Percentiles rank a stretch among this genome's conserved stretches.
phyloP scores from a whole-genome alignment of 441 rosid genomes.

The Adansonia madagascariensis region DNA sequence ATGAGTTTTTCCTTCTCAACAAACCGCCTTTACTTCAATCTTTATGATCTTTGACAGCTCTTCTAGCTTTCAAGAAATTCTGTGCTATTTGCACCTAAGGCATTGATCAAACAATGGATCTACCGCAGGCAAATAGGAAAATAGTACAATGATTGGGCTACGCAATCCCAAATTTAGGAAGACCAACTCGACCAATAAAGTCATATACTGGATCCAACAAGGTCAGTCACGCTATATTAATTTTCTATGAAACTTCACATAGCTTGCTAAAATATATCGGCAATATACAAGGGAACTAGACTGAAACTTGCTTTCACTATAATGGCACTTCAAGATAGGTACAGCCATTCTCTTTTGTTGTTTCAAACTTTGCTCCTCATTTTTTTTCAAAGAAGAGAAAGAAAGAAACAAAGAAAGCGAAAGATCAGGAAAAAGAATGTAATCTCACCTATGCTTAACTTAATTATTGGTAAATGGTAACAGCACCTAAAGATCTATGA shows the following conservation, averaged over 20 bases:
- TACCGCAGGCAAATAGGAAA: neutral
- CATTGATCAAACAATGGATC: neutral
- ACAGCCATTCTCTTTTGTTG: neutral
- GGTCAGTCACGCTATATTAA: neutral
- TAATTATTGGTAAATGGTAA: neutral
- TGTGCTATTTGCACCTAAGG: neutral
- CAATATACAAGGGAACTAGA: neutral
- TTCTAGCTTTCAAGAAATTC: neutral
- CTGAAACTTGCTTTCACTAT: neutral
- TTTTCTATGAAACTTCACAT: neutral
- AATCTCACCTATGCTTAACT: neutral
- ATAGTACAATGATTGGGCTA: neutral
- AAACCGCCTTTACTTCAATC: neutral
- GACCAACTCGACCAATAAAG: neutral
- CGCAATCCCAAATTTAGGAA: neutral
- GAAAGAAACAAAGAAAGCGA: neutral
- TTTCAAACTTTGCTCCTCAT: neutral
- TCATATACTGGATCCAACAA: neutral
- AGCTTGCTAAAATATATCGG: neutral
- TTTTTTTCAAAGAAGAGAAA: neutral
- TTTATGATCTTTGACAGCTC: neutral
- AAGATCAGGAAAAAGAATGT: neutral
- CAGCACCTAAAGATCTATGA: neutral
- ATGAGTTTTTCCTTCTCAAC: neutral
- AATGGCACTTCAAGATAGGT: slow-evolving; percentile 1